These are phyloP conservation scores for Leccinum truebloodii DNA, from an alignment of 768 basidiomycete species.

Conservation along the genomic window DNA sequence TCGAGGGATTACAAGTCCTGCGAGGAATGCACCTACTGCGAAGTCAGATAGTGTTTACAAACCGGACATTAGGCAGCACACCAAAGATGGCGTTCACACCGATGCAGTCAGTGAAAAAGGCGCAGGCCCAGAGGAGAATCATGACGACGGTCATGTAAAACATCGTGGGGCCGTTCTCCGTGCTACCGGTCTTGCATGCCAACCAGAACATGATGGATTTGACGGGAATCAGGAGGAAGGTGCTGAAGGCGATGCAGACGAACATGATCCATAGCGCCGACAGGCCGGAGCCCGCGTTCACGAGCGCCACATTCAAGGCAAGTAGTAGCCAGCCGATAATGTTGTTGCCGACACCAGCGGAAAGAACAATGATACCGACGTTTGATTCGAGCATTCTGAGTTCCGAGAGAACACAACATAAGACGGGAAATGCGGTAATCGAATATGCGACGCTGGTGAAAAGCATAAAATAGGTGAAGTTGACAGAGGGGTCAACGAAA, in stretches of 20 bases:
- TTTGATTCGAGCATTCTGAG: constrained; percentile 89
- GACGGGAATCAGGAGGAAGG: constrained; percentile 73
- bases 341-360: constrained; percentile 89
- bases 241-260: constrained; percentile 73
- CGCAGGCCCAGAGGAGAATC: constrained; percentile 77
- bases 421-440: constrained; percentile 84
- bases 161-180: constrained; percentile 79
- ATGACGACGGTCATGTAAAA: constrained; percentile 88
- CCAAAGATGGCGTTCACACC: constrained; percentile 94
- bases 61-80: constrained; percentile 18
- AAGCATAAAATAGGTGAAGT: constrained; percentile 90
- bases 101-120: constrained; percentile 93
- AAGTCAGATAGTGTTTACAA: neutral
- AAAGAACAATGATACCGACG: constrained; percentile 90
- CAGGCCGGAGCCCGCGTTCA: constrained; percentile 81
- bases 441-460: constrained; percentile 92
- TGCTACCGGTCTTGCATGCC: constrained; percentile 75
- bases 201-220: constrained; percentile 66
- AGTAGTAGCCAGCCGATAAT: constrained; percentile 87
- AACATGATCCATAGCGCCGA: constrained; percentile 87
- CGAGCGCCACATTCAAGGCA: constrained; percentile 88
- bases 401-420: constrained; percentile 87
- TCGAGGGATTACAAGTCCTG: constrained; percentile 80
- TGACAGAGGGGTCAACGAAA: constrained; percentile 66
- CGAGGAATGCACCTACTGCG: constrained; percentile 70